Evolutionary conservation across 2,329 filamentous ascomycete species (phyloP).

Genomic region (Pseudocercospora eumusae): DNA sequence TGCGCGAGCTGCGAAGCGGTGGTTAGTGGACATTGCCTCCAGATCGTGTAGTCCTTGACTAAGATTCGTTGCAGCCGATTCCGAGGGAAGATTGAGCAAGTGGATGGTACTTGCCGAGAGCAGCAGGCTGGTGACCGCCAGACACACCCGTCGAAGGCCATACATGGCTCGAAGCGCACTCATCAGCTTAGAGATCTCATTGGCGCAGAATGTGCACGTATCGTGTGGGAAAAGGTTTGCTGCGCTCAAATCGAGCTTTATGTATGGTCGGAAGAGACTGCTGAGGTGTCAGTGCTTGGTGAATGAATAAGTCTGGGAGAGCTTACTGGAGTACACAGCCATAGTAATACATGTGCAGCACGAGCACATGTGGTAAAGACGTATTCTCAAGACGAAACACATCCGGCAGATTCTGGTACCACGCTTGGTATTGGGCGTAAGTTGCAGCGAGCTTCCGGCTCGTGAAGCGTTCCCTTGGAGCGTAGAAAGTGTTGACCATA

Average conservation of each 20-base stretch:
- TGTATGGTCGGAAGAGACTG: constrained; percentile 72
- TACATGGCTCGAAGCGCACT: constrained; percentile 49
- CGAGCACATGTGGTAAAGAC: constrained; percentile 71
- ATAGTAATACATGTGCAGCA: constrained; percentile 52
- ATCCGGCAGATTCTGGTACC: constrained; percentile 69
- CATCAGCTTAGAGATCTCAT: constrained; percentile 47
- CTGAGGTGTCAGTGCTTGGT: constrained; percentile 58
- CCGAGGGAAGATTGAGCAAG: constrained; percentile 47
- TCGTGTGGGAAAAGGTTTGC: constrained; percentile 65
- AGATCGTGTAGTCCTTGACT: constrained; percentile 47
- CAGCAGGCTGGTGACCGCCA: constrained; percentile 45
- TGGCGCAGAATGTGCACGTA: constrained; percentile 59
- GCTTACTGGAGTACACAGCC: constrained; percentile 60
- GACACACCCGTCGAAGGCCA: constrained; percentile 44
- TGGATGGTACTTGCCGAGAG: constrained; percentile 49
- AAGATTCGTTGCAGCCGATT: constrained; percentile 42
- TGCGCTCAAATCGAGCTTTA: constrained; percentile 61
- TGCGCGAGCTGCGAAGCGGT: constrained; percentile 47
- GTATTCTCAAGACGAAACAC: constrained; percentile 66
- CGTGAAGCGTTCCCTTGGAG: constrained; percentile 65
- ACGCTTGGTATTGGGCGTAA: constrained; percentile 69
- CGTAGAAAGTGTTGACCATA: constrained; percentile 70
- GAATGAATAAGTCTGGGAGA: constrained; percentile 25
- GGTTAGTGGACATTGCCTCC: constrained; percentile 47
- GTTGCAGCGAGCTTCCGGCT: constrained; percentile 63